A percentile compares a stretch with the other conserved stretches of the same genome.
Evolutionary conservation across 768 basidiomycete species (phyloP).

Genomic region (Leucocoprinus leucothites): DNA sequence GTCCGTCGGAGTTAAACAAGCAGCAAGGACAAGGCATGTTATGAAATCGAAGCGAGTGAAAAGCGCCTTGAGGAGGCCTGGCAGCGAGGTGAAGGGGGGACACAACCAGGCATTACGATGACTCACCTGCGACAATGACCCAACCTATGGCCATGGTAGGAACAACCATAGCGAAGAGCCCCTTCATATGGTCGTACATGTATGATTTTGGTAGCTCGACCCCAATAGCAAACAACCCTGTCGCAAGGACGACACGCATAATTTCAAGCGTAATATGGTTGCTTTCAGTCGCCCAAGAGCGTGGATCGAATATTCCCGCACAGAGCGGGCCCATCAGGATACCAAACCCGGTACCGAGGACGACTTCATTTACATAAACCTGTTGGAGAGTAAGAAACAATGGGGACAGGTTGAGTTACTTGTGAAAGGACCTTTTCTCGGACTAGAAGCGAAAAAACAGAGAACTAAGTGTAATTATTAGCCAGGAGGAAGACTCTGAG

Average conservation of each 20-base stretch:
- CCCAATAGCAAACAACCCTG: constrained; percentile 92
- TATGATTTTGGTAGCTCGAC: constrained; percentile 89
- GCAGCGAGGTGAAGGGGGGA: constrained; percentile 2
- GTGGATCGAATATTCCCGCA: constrained; percentile 71
- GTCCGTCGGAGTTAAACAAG: constrained; percentile 92
- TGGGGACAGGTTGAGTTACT: not conserved
- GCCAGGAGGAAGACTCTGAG: not conserved
- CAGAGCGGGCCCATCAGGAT: constrained; percentile 70
- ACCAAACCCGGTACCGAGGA: constrained; percentile 78
- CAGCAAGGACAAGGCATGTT: constrained; percentile 81
- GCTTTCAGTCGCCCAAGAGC: constrained; percentile 56
- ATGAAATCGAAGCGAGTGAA: constrained; percentile 73
- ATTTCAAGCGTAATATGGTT: constrained; percentile 78
- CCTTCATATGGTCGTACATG: constrained; percentile 73
- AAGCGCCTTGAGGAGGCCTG: constrained; percentile 64
- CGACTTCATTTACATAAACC: constrained; percentile 91
- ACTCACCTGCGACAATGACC: constrained; percentile 66
- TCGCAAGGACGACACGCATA: constrained; percentile 84
- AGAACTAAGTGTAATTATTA: constrained; percentile 50
- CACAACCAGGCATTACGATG: constrained; percentile 14
- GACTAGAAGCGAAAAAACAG: constrained; percentile 76
- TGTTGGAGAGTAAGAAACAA: constrained; percentile 21
- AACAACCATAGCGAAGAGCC: constrained; percentile 66
- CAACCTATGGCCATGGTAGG: constrained; percentile 87
- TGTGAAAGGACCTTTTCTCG: constrained; percentile 63